Evolutionary conservation across 192 early-diverging fungal species (phyloP).

Genomic region (Backusella luteola): DNA sequence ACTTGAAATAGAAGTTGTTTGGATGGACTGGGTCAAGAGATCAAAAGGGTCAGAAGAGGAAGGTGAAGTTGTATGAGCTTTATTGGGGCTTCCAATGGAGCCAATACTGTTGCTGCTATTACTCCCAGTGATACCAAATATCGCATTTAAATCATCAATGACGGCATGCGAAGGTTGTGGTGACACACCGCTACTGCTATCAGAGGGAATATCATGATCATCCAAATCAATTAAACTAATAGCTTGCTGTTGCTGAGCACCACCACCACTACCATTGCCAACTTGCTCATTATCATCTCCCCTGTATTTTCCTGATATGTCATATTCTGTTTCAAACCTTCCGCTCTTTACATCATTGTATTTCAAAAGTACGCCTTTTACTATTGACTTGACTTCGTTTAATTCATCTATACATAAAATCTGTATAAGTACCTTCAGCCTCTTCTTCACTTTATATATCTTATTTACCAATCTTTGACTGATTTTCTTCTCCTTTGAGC

Average conservation of each 20-base stretch:
- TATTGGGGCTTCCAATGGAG: background rate
- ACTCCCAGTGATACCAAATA: background rate
- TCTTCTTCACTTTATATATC: constrained; percentile 59
- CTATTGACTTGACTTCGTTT: constrained; percentile 60
- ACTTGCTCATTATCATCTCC: background rate
- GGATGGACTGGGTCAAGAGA: background rate
- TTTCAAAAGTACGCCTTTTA: constrained; percentile 75
- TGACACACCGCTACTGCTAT: background rate
- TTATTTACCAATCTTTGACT: constrained; percentile 10
- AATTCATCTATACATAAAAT: background rate
- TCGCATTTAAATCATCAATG: constrained; percentile 25
- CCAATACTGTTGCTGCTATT: background rate
- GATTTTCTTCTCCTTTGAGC: constrained; percentile 67
- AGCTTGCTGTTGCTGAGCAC: constrained; percentile 14
- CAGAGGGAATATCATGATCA: constrained; percentile 21
- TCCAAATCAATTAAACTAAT: constrained; percentile 47
- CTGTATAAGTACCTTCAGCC: background rate
- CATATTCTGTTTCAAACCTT: constrained; percentile 38
- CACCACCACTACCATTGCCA: background rate
- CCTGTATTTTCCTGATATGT: constrained; percentile 7
- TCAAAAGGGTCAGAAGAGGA: background rate
- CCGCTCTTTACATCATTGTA: constrained; percentile 54
- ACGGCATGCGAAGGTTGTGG: background rate
- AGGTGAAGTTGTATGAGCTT: background rate
- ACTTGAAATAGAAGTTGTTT: background rate